Conservation (phyloP, 2,329 filamentous ascomycete species). For the Pseudocercospora musae region DNA sequence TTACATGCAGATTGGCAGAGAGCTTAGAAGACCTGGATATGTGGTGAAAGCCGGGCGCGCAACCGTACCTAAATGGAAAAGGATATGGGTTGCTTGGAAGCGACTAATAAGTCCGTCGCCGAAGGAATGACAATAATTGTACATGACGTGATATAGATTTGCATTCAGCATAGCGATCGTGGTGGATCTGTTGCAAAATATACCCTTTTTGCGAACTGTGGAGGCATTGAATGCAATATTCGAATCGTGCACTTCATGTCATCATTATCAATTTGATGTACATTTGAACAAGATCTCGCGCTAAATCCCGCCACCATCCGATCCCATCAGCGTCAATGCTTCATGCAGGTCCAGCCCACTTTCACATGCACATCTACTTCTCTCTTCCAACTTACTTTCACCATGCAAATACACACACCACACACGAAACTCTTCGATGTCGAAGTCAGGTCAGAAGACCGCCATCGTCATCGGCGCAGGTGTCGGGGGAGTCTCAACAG, state of each 20-base stretch:
- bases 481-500: conserved; percentile 65
- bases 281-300: background rate
- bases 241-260: background rate
- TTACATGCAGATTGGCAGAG: conserved; percentile 71
- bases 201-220: background rate
- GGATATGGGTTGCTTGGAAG: conserved; percentile 58
- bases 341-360: conserved; percentile 4
- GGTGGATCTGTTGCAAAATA: background rate
- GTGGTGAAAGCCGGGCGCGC: conserved; percentile 44
- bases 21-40: conserved; percentile 51
- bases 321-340: background rate
- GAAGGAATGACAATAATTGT: background rate
- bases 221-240: background rate
- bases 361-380: background rate
- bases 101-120: conserved; percentile 42
- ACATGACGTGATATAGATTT: background rate
- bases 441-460: conserved; percentile 36
- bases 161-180: background rate
- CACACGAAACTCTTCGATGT: background rate
- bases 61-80: conserved; percentile 47
- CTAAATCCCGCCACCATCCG: background rate
- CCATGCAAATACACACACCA: background rate
- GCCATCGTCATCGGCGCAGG: conserved; percentile 62
- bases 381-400: background rate
- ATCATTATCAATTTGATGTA: background rate